Base-by-base conservation (phyloP, 352 stramenopile genomes). In the Phytophthora agathidicida region DNA sequence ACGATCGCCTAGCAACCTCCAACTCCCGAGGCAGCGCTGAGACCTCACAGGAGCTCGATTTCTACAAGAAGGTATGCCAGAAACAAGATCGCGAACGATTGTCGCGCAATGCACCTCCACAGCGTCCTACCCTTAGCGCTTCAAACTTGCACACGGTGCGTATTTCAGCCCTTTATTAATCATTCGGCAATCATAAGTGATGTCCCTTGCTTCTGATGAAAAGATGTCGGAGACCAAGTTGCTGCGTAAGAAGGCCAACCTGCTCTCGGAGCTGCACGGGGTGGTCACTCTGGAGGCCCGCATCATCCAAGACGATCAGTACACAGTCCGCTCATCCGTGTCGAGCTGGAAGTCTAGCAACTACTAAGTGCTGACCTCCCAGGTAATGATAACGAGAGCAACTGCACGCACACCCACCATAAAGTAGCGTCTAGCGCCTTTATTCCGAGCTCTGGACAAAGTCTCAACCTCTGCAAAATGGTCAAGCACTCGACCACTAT, bases 261-360 rank as follows among this genome's bases (percentile, higher is more conserved):
- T 91, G 28, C 58, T 91, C 8, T 72, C 65, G 26, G 63, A 88
- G 44, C 71, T 91, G 2, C 79, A 87, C 56, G 63, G 63, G 1
- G 69, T 91, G 19, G 61, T 89, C 7, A 74, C 67, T 11, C 42
- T 77, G 28, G 73, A 91, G 50, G 71, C 85, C 44, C 60, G 63
- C 0, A 68, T 87, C 52, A 58, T 88, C 3, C 57, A 80, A 33
- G 82, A 89, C 38, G 79, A 89, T 45, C 74, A 89, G 59, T 80
- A 75, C 37, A 89, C 77, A 0, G 53, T 91, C 7, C 75, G 73
- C n/a, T 91, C 82, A 9, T 71, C 77, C 8, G 77, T 91, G 30
- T 91, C 82, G 16, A 91, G 82, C 60, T 91, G 79, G 76, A 86
- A 87, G 41, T 88, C 80, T 10, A 52, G 42, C 14, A 56, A 66